Percentiles rank a stretch among this genome's conserved stretches.
These are phyloP conservation scores for Claviceps spartinae DNA, from an alignment of 2,329 filamentous ascomycete genomes.

Conservation along the genomic window DNA sequence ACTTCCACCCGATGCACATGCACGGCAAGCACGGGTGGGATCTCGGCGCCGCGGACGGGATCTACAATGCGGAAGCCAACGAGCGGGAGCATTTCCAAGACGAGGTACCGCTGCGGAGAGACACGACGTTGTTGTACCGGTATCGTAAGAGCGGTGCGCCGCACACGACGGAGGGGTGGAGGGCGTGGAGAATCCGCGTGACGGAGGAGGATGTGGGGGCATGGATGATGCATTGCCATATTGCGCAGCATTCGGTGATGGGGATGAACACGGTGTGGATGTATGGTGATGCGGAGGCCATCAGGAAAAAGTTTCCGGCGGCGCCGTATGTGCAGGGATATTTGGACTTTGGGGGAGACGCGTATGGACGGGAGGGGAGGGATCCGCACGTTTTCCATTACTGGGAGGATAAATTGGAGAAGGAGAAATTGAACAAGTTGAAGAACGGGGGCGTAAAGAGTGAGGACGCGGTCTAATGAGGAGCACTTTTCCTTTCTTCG, in stretches of 20 bases:
- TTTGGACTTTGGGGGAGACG: conserved; percentile 29
- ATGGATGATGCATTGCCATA: conserved; percentile 51
- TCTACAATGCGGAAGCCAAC: conserved; percentile 2
- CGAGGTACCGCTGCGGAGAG: conserved; percentile 21
- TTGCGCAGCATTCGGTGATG: conserved; percentile 43
- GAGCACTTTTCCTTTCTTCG: no score
- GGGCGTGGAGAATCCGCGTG: conserved; percentile 42
- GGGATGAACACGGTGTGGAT: conserved; percentile 20
- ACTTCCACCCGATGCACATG: conserved; percentile 9
- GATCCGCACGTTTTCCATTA: neutral
- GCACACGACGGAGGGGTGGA: conserved; percentile 37
- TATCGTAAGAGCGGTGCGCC: conserved; percentile 27
- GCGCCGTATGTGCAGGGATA: conserved; percentile 26
- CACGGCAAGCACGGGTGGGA: conserved; percentile 8
- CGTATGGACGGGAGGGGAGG: conserved; percentile 20
- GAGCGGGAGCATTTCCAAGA: conserved; percentile 3
- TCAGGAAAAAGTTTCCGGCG: conserved; percentile 7
- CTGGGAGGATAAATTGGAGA: neutral
- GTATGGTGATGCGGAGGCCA: conserved; percentile 13
- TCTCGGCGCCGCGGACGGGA: conserved; percentile 7
- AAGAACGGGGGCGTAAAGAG: neutral
- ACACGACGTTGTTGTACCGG: conserved; percentile 42
- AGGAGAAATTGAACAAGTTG: neutral
- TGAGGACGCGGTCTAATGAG: neutral
- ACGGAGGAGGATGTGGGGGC: conserved; percentile 25